Percentiles rank a stretch among this genome's conserved stretches.
phyloP scores from a whole-genome alignment of 805 yeast genomes.

The Yamadazyma takamatsuzukensis region DNA sequence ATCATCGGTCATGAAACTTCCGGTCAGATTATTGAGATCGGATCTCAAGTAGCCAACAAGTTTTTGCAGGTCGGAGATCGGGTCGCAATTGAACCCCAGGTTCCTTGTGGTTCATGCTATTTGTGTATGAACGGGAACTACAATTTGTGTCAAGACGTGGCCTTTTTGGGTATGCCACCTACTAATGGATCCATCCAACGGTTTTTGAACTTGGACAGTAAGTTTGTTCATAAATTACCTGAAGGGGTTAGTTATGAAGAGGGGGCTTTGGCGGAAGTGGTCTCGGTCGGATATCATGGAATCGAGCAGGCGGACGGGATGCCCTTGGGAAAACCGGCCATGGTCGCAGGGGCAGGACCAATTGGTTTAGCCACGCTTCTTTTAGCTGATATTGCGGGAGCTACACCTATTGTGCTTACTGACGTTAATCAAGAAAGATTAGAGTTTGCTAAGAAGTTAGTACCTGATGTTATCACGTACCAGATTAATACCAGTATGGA shows the following conservation, averaged over 20 bases:
- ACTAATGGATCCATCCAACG: conserved; percentile 16
- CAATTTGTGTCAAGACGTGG: conserved; percentile 18
- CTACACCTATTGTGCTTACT: conserved; percentile 18
- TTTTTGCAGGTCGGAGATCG: conserved; percentile 43
- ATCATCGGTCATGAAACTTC: conserved; percentile 44
- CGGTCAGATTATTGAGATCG: conserved; percentile 49
- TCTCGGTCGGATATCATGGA: conserved; percentile 24
- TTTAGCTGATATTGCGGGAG: conserved; percentile 20
- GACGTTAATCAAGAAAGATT: conserved; percentile 22
- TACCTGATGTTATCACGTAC: conserved; percentile 10
- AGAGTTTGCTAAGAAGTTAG: conserved; percentile 17
- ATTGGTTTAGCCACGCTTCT: conserved; percentile 22
- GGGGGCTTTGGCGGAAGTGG: conserved; percentile 24
- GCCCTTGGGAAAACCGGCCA: conserved; percentile 17
- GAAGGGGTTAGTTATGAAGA: conserved; percentile 21
- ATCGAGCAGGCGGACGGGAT: conserved; percentile 17
- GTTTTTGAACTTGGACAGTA: conserved; percentile 16
- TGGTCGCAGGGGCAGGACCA: conserved; percentile 27
- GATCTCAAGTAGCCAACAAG: conserved; percentile 38
- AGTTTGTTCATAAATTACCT: conserved; percentile 18
- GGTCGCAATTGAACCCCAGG: conserved; percentile 55
- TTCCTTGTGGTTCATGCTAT: conserved; percentile 42
- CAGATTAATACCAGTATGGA: conserved; percentile 8
- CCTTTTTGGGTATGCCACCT: conserved; percentile 17
- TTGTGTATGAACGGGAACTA: conserved; percentile 21